phyloP scores from a whole-genome alignment of 352 stramenopile species.

The Phytophthora podocarpi region DNA sequence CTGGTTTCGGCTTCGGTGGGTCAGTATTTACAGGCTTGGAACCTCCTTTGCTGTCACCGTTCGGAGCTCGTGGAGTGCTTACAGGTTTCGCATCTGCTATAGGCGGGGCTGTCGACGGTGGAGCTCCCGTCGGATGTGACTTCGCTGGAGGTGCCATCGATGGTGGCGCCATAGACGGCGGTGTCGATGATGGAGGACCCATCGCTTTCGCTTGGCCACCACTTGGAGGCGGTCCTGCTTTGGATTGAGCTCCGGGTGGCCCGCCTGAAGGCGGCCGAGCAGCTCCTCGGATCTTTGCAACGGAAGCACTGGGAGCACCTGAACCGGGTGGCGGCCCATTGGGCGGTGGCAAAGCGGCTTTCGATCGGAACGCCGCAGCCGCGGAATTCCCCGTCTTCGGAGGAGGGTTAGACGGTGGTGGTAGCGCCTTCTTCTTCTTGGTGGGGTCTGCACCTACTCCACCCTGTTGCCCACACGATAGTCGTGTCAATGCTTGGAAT shows the following conservation, averaged over 20 bases:
- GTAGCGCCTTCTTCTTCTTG: slow-evolving; percentile 69
- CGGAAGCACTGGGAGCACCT: slow-evolving; percentile 59
- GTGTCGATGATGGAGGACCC: slow-evolving; percentile 18
- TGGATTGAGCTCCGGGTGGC: slow-evolving; percentile 40
- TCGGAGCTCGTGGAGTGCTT: slow-evolving; percentile 9
- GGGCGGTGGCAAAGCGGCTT: slow-evolving; percentile 60
- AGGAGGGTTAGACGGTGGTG: slow-evolving; percentile 69
- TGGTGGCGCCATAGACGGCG: neutral
- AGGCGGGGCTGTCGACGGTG: slow-evolving; percentile 15
- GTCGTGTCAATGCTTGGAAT: neutral
- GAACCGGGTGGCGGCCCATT: slow-evolving; percentile 63
- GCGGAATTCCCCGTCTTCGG: slow-evolving; percentile 61
- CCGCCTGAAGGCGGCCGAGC: slow-evolving; percentile 46
- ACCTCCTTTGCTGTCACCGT: slow-evolving; percentile 25
- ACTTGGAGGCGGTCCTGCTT: slow-evolving; percentile 39
- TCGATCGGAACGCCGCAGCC: slow-evolving; percentile 70
- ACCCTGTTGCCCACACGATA: slow-evolving; percentile 11
- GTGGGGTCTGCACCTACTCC: slow-evolving; percentile 33
- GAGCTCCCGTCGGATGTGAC: slow-evolving; percentile 18
- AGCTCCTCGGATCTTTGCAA: slow-evolving; percentile 77
- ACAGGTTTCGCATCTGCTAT: slow-evolving; percentile 28
- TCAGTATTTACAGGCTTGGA: slow-evolving; percentile 7
- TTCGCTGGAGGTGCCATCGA: slow-evolving; percentile 24
- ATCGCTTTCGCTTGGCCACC: slow-evolving; percentile 30
- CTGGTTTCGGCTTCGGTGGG: slow-evolving; percentile 23